phyloP scores from a whole-genome alignment of 2,329 filamentous ascomycete genomes.

The Calonectria hongkongensis region DNA sequence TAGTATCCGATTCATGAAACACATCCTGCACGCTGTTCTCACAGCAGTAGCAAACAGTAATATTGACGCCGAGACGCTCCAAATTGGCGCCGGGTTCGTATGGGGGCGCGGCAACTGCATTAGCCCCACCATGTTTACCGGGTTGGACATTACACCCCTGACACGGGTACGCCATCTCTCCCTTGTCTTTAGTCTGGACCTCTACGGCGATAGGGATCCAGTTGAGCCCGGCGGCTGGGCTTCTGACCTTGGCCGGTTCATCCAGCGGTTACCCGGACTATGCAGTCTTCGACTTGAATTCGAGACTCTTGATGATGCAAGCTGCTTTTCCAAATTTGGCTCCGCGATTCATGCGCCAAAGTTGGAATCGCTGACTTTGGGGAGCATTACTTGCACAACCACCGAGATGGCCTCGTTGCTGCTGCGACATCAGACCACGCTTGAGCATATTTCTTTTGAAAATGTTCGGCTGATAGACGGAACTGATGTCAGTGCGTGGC shows the following conservation, averaged over 20 bases:
- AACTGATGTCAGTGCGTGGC: neutral
- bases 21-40: conserved; percentile 25
- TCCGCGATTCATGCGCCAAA: neutral
- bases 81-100: conserved; percentile 21
- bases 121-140: conserved; percentile 28
- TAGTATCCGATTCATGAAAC: conserved; percentile 25
- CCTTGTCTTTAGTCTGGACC: conserved; percentile 17
- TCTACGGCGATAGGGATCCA: neutral
- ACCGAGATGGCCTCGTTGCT: neutral
- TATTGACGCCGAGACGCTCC: conserved; percentile 4
- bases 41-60: conserved; percentile 15
- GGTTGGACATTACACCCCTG: neutral
- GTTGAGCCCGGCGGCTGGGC: neutral
- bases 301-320: neutral
- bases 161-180: conserved; percentile 22
- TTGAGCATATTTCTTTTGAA: conserved; percentile 9
- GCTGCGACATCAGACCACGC: conserved; percentile 10
- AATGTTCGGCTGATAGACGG: conserved; percentile 13
- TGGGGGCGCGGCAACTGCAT: conserved; percentile 25
- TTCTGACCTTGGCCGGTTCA: conserved; percentile 16
- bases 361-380: conserved; percentile 8
- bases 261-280: conserved; percentile 8
- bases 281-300: conserved; percentile 12
- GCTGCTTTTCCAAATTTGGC: conserved; percentile 1
- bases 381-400: conserved; percentile 7